A percentile compares a stretch with the other conserved stretches of the same genome.
Conservation (phyloP, 805 yeast genomes). For the Ogataea saltuana region DNA sequence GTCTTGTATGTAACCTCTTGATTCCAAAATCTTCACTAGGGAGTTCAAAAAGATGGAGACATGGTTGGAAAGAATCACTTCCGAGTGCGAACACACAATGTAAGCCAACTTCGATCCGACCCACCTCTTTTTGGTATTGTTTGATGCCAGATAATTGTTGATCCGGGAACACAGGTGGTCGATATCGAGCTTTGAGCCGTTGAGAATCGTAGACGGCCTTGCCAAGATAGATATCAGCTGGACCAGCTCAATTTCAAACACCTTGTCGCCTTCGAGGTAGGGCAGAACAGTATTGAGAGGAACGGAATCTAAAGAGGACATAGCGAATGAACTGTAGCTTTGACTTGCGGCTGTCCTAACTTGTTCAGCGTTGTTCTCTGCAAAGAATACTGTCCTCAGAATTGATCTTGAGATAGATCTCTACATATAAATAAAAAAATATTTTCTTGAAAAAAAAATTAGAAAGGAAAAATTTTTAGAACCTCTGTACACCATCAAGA, state of each 20-base stretch:
- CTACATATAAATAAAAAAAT: no score
- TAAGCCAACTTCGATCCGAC: constrained; percentile 55
- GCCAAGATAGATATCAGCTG: constrained; percentile 28
- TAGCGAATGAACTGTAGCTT: background rate
- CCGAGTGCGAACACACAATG: constrained; percentile 41
- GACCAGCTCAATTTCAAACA: constrained; percentile 26
- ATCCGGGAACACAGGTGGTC: constrained; percentile 50
- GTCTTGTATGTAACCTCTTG: constrained; percentile 38
- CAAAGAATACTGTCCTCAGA: no score
- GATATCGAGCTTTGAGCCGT: constrained; percentile 50
- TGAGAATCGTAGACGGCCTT: constrained; percentile 35
- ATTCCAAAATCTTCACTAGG: constrained; percentile 43
- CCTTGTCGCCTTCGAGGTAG: constrained; percentile 27
- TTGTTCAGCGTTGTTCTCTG: no score
- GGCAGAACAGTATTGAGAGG: constrained; percentile 31
- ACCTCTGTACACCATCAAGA: constrained; percentile 10
- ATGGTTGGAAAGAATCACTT: constrained; percentile 41
- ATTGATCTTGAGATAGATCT: no score
- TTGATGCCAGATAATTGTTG: constrained; percentile 45
- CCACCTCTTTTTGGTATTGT: constrained; percentile 52
- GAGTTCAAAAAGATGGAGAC: constrained; percentile 42
- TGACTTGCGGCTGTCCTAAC: no score
- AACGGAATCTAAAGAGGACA: constrained; percentile 10
- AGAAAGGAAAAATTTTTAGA: constrained; percentile 3
- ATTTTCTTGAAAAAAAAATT: background rate